These are phyloP conservation scores for Fusarium virguliforme DNA, from an alignment of 2,329 filamentous ascomycete genomes.

Conservation along the genomic window DNA sequence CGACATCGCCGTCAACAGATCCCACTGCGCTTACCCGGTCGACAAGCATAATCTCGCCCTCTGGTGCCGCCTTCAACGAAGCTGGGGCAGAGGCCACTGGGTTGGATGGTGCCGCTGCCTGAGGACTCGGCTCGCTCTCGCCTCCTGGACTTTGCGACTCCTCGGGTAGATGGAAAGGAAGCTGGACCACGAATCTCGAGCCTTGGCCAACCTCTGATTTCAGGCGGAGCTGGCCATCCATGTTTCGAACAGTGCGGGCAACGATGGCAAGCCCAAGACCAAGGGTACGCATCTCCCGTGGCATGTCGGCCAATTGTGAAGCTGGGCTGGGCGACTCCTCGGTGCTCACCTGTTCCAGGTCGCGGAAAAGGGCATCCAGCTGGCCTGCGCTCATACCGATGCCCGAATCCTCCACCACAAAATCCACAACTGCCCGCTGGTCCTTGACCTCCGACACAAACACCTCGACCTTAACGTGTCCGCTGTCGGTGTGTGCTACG, in stretches of 20 bases:
- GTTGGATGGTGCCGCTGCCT: conserved; percentile 28
- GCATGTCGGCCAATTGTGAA: conserved; percentile 50
- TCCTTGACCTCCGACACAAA: conserved; percentile 72
- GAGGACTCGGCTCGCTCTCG: conserved; percentile 6
- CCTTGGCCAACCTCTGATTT: conserved; percentile 89
- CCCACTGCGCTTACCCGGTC: conserved; percentile 59
- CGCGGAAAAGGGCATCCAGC: conserved; percentile 71
- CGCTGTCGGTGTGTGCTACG: conserved; percentile 80
- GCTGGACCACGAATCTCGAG: conserved; percentile 84
- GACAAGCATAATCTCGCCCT: conserved; percentile 75
- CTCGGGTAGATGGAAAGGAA: conserved; percentile 79
- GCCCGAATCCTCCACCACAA: conserved; percentile 84
- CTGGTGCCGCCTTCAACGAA: conserved; percentile 52
- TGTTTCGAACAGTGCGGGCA: conserved; percentile 88
- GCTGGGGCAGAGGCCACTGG: conserved; percentile 43
- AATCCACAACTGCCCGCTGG: conserved; percentile 77
- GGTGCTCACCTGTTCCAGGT: conserved; percentile 71
- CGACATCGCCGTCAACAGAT: conserved; percentile 28
- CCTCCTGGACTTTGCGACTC: conserved; percentile 51
- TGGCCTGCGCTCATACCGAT: conserved; percentile 77
- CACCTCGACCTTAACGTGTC: conserved; percentile 79
- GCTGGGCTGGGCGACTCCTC: conserved; percentile 57
- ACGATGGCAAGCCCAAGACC: conserved; percentile 91
- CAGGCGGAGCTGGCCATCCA: conserved; percentile 88
- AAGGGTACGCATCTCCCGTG: conserved; percentile 65